Evolutionary conservation across 2,329 filamentous ascomycete genomes (phyloP).

Genomic region (Sphaceloma murrayae): DNA sequence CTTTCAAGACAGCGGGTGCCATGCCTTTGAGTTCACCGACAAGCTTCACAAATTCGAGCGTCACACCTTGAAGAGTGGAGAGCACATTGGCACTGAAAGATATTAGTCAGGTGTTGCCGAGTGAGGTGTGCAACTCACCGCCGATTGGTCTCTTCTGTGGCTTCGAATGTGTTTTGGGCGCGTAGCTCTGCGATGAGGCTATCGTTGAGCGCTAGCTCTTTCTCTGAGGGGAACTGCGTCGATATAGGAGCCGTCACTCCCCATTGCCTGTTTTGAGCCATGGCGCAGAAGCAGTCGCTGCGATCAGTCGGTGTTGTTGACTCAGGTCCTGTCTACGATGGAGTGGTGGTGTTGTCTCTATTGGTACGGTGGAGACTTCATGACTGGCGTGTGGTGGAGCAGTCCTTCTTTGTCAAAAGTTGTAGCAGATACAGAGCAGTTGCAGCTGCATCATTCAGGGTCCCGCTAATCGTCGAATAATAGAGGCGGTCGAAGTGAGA

Average conservation of each 20-base stretch:
- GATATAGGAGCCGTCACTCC: constrained; percentile 84
- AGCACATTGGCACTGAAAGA: constrained; percentile 62
- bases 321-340: not conserved
- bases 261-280: constrained; percentile 38
- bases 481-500: too few species aligned
- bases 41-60: constrained; percentile 75
- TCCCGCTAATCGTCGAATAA: too few species aligned
- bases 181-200: constrained; percentile 76
- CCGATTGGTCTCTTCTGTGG: constrained; percentile 68
- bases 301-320: not conserved
- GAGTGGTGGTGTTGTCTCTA: not conserved
- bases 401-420: too few species aligned
- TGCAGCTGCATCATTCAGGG: too few species aligned
- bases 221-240: constrained; percentile 60
- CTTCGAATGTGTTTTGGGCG: constrained; percentile 85
- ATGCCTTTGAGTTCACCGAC: constrained; percentile 67
- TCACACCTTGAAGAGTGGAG: constrained; percentile 64
- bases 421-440: too few species aligned
- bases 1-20: constrained; percentile 66
- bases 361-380: not conserved
- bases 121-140: constrained; percentile 46
- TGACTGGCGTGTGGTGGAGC: too few species aligned
- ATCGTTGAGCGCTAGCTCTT: constrained; percentile 68
- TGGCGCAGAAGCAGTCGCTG: not conserved
- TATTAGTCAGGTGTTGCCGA: not conserved